Evolutionary conservation across 2,329 filamentous ascomycete genomes (phyloP).

Genomic region (Hypomyces perniciosus): DNA sequence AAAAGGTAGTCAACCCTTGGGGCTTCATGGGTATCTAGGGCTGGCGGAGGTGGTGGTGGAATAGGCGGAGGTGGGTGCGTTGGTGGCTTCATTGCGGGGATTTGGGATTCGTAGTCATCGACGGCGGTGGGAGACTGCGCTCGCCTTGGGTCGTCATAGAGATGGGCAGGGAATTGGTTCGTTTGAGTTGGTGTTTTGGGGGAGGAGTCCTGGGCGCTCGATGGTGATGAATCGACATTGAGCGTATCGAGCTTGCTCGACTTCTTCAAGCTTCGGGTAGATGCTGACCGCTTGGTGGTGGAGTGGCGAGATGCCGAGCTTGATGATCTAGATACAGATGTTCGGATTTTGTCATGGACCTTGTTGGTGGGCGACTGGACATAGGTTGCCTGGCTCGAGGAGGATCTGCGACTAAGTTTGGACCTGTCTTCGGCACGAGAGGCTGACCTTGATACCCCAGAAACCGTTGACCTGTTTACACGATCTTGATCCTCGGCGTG

Average conservation of each 20-base stretch:
- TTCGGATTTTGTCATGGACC: slow-evolving; percentile 31
- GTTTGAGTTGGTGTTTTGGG: slow-evolving; percentile 55
- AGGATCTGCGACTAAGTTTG: slow-evolving; percentile 48
- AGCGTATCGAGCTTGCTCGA: slow-evolving; percentile 31
- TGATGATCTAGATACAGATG: slow-evolving; percentile 29
- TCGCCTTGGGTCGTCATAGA: slow-evolving; percentile 36
- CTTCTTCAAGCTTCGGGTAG: slow-evolving; percentile 25
- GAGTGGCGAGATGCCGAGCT: slow-evolving; percentile 25
- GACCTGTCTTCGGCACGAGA: slow-evolving; percentile 46
- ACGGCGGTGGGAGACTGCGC: slow-evolving; percentile 29
- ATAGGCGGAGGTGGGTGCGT: slow-evolving; percentile 38
- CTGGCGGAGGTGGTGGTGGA: slow-evolving; percentile 65
- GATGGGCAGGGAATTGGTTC: slow-evolving; percentile 43
- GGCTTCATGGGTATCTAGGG: slow-evolving; percentile 61
- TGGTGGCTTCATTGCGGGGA: slow-evolving; percentile 27
- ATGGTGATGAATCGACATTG: slow-evolving; percentile 41
- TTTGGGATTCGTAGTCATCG: slow-evolving; percentile 28
- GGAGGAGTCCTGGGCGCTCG: slow-evolving; percentile 49
- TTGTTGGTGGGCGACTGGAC: slow-evolving; percentile 34
- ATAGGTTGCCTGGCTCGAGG: slow-evolving; percentile 54
- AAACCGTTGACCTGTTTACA: slow-evolving; percentile 29
- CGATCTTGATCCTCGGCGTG: slow-evolving; percentile 25
- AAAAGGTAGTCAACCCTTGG: slow-evolving; percentile 89
- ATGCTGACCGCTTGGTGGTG: slow-evolving; percentile 33
- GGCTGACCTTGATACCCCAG: slow-evolving; percentile 31